Base-by-base conservation (phyloP, 2,329 filamentous ascomycete genomes). In the Colletotrichum sp. region DNA sequence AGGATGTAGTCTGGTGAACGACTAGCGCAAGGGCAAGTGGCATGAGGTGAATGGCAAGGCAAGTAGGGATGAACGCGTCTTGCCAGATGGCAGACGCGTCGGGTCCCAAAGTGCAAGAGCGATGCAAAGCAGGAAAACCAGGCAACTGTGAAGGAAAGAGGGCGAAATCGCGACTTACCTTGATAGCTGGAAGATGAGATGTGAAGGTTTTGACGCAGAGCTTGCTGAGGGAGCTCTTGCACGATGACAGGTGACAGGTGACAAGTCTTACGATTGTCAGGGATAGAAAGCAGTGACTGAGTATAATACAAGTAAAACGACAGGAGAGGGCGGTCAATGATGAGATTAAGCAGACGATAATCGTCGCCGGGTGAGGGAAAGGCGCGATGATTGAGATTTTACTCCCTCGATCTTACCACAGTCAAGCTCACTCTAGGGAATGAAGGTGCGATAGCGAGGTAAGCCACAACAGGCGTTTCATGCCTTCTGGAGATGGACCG, bases 401-500 rank as follows among this genome's bases (percentile, higher is more conserved):
- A 65, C 63, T 75, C 73, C 73, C 63, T 73, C 62, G 69, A 65
- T 75, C 69, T 73, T 73, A 32, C 73, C 63, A 62, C 34, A 56
- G 55, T 34, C 32, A 55, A 59, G 48, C 56, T 75, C 69, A 69
- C 67, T 56, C 69, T 67, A 62, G 62, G 65, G 73, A 75, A 73
- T 75, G 73, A 75, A 75, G 69, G 67, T 62, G 56, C 67, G 55
- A 69, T 38, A 43, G 73, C 36, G 48, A 68, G 62, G 73, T 73
- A 26, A 73, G 62, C 72, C 34, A 72, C 69, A 63, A 32, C 43
- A 63, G 28, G 48, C 64, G 63, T 65, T 75, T 71, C 68, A 38
- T 75, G 56, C 56, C 69, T 63, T 59, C 68, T 30, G 69, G 58
- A 64, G 59, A 24, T 73, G 73, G 73, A 55, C 68, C 70, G 73